phyloP scores from a whole-genome alignment of 495 filamentous ascomycete species.

The Mytilinidion resinicola region DNA sequence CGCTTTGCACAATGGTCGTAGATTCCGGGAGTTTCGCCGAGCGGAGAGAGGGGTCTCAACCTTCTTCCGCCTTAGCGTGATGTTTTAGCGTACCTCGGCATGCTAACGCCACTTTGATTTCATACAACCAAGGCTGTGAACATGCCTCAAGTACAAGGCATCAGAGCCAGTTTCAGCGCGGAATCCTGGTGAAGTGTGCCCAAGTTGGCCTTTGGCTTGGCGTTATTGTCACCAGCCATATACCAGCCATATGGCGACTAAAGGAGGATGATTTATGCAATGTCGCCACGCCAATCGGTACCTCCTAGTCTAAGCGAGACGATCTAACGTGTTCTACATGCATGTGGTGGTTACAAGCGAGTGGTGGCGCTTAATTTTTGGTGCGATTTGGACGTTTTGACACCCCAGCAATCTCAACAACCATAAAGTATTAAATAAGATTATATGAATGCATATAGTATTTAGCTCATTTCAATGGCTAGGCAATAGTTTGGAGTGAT shows the following conservation, averaged over 20 bases:
- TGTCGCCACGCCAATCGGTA: constrained; percentile 6
- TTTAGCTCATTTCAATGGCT: no score
- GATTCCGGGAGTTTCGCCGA: no score
- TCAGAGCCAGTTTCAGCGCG: constrained; percentile 3
- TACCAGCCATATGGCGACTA: constrained; percentile 6
- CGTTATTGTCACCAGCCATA: constrained; percentile 7
- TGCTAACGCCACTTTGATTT: neutral
- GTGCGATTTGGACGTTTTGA: no score
- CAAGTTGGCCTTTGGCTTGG: constrained; percentile 1
- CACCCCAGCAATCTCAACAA: no score
- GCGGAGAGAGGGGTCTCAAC: no score
- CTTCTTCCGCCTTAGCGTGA: constrained; percentile 4
- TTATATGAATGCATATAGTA: no score
- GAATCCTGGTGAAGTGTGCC: no score
- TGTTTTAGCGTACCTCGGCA: neutral
- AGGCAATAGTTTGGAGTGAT: no score
- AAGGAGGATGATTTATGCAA: constrained; percentile 4
- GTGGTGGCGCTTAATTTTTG: no score
- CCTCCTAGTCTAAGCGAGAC: constrained; percentile 4
- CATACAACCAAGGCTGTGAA: neutral
- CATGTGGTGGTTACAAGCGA: no score
- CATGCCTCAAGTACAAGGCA: constrained; percentile 4
- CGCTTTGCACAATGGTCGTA: no score
- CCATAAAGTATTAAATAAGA: no score
- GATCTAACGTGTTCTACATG: neutral